phyloP scores from a whole-genome alignment of 768 basidiomycete genomes.

The Hemileccinum rubropunctum region DNA sequence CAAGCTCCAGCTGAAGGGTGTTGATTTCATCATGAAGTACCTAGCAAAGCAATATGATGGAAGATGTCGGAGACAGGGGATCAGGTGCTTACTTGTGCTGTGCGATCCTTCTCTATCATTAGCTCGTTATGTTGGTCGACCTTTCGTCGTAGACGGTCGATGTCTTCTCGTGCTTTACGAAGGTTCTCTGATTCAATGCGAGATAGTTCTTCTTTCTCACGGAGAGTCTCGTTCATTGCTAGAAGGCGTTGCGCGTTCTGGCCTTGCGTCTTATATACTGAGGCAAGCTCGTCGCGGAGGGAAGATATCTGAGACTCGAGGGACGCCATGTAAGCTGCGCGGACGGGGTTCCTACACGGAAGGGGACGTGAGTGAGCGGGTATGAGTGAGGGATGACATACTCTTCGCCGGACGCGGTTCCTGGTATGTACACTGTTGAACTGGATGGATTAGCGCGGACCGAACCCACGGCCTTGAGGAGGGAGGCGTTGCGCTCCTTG shows the following conservation, averaged over 20 bases:
- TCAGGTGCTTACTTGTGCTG: slow-evolving; percentile 66
- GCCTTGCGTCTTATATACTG: slow-evolving; percentile 93
- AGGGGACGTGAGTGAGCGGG: neutral
- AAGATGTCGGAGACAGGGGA: neutral
- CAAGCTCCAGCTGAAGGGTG: slow-evolving; percentile 87
- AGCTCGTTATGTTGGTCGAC: slow-evolving; percentile 83
- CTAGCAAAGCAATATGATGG: slow-evolving; percentile 39
- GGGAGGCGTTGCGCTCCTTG: slow-evolving; percentile 87
- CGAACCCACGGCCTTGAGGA: slow-evolving; percentile 79
- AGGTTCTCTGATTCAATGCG: slow-evolving; percentile 80
- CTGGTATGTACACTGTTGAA: slow-evolving; percentile 60
- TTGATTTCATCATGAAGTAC: slow-evolving; percentile 94
- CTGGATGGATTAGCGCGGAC: slow-evolving; percentile 61
- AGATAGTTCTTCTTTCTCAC: slow-evolving; percentile 88
- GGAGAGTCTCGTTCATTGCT: slow-evolving; percentile 91
- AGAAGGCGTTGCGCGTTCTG: slow-evolving; percentile 93
- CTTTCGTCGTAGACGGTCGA: slow-evolving; percentile 64
- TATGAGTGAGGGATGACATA: slow-evolving; percentile 34
- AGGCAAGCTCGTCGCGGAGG: slow-evolving; percentile 87
- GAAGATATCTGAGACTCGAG: slow-evolving; percentile 93
- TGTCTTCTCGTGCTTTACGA: slow-evolving; percentile 74
- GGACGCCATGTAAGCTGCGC: slow-evolving; percentile 84
- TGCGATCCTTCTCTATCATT: slow-evolving; percentile 85
- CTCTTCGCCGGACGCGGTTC: slow-evolving; percentile 63
- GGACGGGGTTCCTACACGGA: slow-evolving; percentile 68